Evolutionary conservation across 345 rosid genomes (phyloP).

Genomic region (Odontarrhena argentea): DNA sequence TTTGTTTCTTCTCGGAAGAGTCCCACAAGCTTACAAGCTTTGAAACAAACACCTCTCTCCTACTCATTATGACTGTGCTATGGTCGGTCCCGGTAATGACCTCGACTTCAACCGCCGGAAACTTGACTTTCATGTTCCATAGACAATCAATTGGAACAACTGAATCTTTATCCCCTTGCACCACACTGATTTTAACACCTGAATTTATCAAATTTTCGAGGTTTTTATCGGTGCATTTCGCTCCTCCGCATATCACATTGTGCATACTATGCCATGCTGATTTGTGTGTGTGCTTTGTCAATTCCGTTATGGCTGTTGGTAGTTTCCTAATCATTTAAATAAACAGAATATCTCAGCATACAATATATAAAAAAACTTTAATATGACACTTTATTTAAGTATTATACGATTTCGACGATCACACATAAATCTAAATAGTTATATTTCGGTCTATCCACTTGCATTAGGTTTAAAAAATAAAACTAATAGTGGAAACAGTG

Average conservation of each 20-base stretch:
- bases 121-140: conserved; percentile 50
- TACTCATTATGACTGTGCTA: conserved; percentile 51
- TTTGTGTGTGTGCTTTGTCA: conserved; percentile 76
- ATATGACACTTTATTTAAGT: neutral
- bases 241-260: conserved; percentile 79
- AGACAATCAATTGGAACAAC: conserved; percentile 65
- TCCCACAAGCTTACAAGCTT: conserved; percentile 60
- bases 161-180: conserved; percentile 65
- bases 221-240: conserved; percentile 54
- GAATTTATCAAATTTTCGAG: conserved; percentile 45
- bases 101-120: conserved; percentile 47
- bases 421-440: neutral
- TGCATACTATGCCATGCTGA: conserved; percentile 86
- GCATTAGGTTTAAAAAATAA: too few relatives aligned
- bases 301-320: conserved; percentile 43
- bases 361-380: neutral
- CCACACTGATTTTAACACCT: conserved; percentile 45
- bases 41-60: conserved; percentile 52
- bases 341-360: neutral
- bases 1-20: conserved; percentile 25
- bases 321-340: conserved; percentile 46
- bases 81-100: conserved; percentile 54
- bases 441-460: neutral
- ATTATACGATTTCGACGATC: neutral
- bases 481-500: too few relatives aligned